These are phyloP conservation scores for Penicillium vulpinum DNA, from an alignment of 2,329 filamentous ascomycete genomes.

Conservation along the genomic window DNA sequence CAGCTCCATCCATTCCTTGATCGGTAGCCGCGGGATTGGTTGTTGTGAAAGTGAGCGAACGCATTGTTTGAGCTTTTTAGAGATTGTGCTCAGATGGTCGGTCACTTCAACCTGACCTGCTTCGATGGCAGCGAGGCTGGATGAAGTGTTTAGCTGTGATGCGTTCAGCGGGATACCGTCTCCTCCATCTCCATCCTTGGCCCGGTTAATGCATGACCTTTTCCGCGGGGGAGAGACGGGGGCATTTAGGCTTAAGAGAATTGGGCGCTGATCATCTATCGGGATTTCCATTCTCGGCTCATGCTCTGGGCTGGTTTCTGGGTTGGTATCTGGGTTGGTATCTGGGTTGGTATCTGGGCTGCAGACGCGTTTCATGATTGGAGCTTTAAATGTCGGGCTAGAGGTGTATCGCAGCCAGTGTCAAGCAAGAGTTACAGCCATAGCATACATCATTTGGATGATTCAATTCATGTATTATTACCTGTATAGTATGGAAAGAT, in stretches of 20 bases:
- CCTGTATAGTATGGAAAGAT: background rate
- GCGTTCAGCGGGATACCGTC: background rate
- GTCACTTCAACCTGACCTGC: conserved; percentile 51
- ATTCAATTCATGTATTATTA: background rate
- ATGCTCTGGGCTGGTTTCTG: background rate
- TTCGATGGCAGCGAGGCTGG: conserved; percentile 50
- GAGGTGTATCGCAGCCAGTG: too few species aligned
- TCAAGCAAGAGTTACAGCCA: background rate
- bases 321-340: too few species aligned
- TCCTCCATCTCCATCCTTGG: background rate
- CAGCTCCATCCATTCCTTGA: conserved; percentile 46
- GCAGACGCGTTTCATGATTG: conserved; percentile 18
- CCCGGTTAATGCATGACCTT: background rate
- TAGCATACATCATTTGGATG: background rate
- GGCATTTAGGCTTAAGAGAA: conserved; percentile 20
- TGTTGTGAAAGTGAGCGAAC: conserved; percentile 25
- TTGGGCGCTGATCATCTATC: background rate
- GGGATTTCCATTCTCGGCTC: background rate
- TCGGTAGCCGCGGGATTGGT: conserved; percentile 37
- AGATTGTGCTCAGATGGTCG: conserved; percentile 53
- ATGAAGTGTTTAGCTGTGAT: background rate
- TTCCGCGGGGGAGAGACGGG: conserved; percentile 33
- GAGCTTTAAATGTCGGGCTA: too few species aligned
- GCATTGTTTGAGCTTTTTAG: conserved; percentile 39
- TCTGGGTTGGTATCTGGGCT: conserved; percentile 8